phyloP scores from a whole-genome alignment of 257 asterid genomes.

The Solanum ahanhuiri region DNA sequence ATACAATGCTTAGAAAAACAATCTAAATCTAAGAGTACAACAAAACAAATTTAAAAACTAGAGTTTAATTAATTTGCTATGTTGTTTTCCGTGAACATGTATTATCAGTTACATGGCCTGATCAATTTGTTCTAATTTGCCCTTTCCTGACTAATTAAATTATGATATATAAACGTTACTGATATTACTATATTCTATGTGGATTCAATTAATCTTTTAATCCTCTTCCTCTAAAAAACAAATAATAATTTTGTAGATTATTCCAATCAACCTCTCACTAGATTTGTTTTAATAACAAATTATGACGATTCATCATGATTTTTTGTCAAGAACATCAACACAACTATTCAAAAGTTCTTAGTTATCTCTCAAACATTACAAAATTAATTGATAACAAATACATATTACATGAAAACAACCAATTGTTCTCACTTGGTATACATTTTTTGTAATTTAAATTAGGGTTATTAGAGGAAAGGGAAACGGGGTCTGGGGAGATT shows the following conservation, averaged over 20 bases:
- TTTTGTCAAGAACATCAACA: too few species aligned
- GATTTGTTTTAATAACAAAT: too few species aligned
- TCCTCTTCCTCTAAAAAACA: neutral
- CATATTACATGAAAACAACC: neutral
- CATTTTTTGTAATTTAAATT: neutral
- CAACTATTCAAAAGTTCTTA: too few species aligned
- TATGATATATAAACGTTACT: neutral
- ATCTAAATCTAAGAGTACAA: neutral
- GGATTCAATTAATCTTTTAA: neutral
- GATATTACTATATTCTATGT: neutral
- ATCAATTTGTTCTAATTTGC: neutral
- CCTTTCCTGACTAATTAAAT: neutral
- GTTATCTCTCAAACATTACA: too few species aligned
- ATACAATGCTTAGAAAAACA: neutral
- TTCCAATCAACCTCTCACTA: too few species aligned
- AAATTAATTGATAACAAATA: too few species aligned
- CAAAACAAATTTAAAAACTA: neutral
- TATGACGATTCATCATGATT: too few species aligned
- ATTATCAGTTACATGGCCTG: neutral
- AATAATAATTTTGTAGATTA: neutral
- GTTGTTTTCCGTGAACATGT: neutral
- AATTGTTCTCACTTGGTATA: neutral
- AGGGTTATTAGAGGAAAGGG: neutral
- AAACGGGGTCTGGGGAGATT: neutral
- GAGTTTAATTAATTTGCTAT: neutral